A percentile compares a stretch with the other conserved stretches of the same genome.
Evolutionary conservation across 2,329 filamentous ascomycete species (phyloP).

Genomic region (Xylaria sp.): DNA sequence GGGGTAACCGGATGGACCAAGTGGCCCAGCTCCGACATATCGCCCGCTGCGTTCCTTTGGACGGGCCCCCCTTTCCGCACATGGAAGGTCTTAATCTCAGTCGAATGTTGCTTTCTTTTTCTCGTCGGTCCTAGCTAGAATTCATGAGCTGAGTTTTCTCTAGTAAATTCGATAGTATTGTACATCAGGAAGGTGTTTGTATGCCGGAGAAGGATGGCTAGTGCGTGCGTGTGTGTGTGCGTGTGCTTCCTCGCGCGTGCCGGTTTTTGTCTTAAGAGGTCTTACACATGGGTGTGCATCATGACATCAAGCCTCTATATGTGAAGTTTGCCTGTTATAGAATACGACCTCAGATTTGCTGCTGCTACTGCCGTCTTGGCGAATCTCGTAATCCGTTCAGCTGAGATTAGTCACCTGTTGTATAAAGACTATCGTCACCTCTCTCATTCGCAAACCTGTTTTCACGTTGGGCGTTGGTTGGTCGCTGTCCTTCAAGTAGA

Average conservation of each 20-base stretch:
- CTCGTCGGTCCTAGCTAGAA: not conserved
- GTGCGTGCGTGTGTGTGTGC: slow-evolving; percentile 2
- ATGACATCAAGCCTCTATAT: slow-evolving; percentile 34
- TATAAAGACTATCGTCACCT: slow-evolving; percentile 15
- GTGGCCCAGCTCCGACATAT: slow-evolving; percentile 31
- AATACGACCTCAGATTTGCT: slow-evolving; percentile 12
- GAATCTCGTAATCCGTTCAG: slow-evolving; percentile 25
- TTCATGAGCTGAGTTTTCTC: slow-evolving; percentile 3
- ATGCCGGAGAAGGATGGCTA: slow-evolving; percentile 6
- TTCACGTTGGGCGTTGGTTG: slow-evolving; percentile 14
- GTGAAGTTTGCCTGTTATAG: slow-evolving; percentile 20
- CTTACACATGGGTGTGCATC: slow-evolving; percentile 26
- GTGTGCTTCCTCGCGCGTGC: slow-evolving; percentile 29
- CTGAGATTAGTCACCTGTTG: slow-evolving; percentile 37
- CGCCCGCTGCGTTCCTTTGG: slow-evolving; percentile 5
- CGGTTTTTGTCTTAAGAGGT: slow-evolving; percentile 9
- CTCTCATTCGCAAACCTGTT: slow-evolving; percentile 13
- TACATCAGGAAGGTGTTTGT: slow-evolving; percentile 40
- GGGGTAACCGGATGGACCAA: slow-evolving; percentile 18
- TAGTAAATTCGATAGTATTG: slow-evolving; percentile 9
- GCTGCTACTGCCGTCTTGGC: slow-evolving; percentile 18
- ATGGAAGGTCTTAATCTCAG: slow-evolving; percentile 38
- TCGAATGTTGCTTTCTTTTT: slow-evolving; percentile 16
- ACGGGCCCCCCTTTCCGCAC: slow-evolving; percentile 16
- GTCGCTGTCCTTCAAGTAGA: not conserved